Evolutionary conservation across 148 eudicot species (phyloP), one percentile per base, ranked within the genome.

Genomic region (Rhododendron henanense): DNA sequence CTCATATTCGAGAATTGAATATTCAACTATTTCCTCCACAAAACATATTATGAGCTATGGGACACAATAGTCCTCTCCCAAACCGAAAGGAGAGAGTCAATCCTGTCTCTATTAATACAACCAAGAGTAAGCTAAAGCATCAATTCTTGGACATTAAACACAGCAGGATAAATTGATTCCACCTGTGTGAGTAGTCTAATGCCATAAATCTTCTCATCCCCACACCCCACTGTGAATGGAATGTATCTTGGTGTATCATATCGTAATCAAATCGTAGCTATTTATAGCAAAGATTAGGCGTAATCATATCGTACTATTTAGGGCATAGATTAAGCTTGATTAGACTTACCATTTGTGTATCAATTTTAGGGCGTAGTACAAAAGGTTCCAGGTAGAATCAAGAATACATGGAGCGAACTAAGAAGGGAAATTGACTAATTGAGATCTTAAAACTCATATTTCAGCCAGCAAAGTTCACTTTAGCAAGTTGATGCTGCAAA

Each of bases 81-180:
- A 67, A n/a, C 33, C 73, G 11, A 67, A 35, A 74, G 18, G 39
- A 15, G 78, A 75, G 41, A 15, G n/a, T 19, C 44, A 75, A 75
- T 75, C 11, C 18, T 48, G 39, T 37, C 23, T 39, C 48, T 75
- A 4, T 18, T 33, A 37, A 15, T 31, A 74, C 9, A 13, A 35
- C 21, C 44, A 33, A 74, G 23, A 16, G 44, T 6, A 35, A 35
- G 8, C 23, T 14, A 37, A 35, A 37, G 21, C 41, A 5, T 33
- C 23, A 74, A 37, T 74, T 37, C 78, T 37, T 74, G 47, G 23
- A 74, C 78, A 75, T 75, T 75, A 75, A 75, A 37, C 79, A 75
- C 10, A 15, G 79, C 3, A 75, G 21, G 47, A 39, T 37, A 19
- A 18, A 4, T 16, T 10, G 47, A 39, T 31, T 75, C 79, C 10